Evolutionary conservation across 225 moss, liverwort and hornwort genomes (phyloP).

Genomic region (Antitrichia curtipendula): DNA sequence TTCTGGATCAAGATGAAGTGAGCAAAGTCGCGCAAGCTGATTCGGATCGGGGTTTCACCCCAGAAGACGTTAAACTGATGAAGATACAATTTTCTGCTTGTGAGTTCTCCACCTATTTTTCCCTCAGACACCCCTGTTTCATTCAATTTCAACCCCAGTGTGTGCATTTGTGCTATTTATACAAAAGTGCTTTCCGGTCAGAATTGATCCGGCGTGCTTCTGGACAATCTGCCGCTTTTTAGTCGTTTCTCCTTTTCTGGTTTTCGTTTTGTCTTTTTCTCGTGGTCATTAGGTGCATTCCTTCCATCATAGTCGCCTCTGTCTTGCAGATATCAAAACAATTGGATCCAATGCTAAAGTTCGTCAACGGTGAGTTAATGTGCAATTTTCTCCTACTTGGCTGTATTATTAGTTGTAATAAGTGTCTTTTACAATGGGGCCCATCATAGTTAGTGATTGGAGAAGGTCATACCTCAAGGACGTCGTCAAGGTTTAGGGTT

Average conservation of each 20-base stretch:
- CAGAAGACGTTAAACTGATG: constrained; percentile 85
- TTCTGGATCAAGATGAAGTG: constrained; percentile 90
- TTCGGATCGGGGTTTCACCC: constrained; percentile 72
- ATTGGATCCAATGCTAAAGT: constrained; percentile 62
- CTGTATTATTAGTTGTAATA: not conserved
- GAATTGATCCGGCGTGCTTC: not conserved
- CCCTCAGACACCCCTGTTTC: not conserved
- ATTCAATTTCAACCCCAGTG: not conserved
- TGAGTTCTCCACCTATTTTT: not conserved
- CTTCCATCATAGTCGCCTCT: constrained; percentile 5
- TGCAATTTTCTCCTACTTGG: not conserved
- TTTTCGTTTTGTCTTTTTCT: not conserved
- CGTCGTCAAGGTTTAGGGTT: not conserved
- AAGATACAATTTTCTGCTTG: constrained; percentile 77
- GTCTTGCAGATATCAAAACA: constrained; percentile 64
- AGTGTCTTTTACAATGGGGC: not conserved
- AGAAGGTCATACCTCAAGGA: not conserved
- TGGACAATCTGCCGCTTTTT: not conserved
- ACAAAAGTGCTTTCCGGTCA: not conserved
- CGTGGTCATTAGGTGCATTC: not conserved
- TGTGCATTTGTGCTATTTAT: not conserved
- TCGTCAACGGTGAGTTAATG: constrained; percentile 62
- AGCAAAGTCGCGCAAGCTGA: constrained; percentile 70
- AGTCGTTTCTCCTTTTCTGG: not conserved
- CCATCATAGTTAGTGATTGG: not conserved